Percentiles rank a stretch among this genome's conserved stretches.
Evolutionary conservation across 768 basidiomycete genomes (phyloP).

Genomic region (Tricholoma terreum): DNA sequence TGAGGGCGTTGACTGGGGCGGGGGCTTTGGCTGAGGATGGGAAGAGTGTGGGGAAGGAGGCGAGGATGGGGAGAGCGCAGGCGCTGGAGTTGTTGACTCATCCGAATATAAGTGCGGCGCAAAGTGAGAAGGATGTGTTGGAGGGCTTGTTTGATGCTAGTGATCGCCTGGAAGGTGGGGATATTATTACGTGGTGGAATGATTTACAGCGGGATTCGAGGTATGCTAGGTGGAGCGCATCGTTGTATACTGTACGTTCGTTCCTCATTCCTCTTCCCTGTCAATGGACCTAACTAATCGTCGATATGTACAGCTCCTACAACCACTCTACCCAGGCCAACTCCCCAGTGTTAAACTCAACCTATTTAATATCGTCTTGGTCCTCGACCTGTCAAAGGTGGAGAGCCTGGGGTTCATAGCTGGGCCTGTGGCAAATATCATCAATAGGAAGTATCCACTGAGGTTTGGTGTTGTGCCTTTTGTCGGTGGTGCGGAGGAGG

Average conservation of each 20-base stretch:
- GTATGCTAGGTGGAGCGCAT: constrained; percentile 51
- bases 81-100: constrained; percentile 76
- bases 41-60: constrained; percentile 53
- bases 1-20: constrained; percentile 55
- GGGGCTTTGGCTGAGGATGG: constrained; percentile 45
- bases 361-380: constrained; percentile 78
- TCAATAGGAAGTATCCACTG: constrained; percentile 71
- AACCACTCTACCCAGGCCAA: constrained; percentile 76
- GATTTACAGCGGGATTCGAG: constrained; percentile 81
- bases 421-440: constrained; percentile 62
- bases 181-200: constrained; percentile 83
- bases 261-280: constrained; percentile 3
- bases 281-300: background rate
- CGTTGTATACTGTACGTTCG: constrained; percentile 48
- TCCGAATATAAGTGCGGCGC: constrained; percentile 48
- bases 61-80: constrained; percentile 43
- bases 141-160: constrained; percentile 90
- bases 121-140: constrained; percentile 45
- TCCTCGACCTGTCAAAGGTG: constrained; percentile 73
- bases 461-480: constrained; percentile 86
- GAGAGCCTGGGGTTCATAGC: constrained; percentile 60
- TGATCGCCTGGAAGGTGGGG: constrained; percentile 77
- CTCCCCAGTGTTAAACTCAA: constrained; percentile 75
- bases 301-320: constrained; percentile 52
- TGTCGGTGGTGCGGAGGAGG: constrained; percentile 49